Base-by-base conservation (phyloP, 2,329 filamentous ascomycete genomes). In the Lachnellula hyalina region DNA sequence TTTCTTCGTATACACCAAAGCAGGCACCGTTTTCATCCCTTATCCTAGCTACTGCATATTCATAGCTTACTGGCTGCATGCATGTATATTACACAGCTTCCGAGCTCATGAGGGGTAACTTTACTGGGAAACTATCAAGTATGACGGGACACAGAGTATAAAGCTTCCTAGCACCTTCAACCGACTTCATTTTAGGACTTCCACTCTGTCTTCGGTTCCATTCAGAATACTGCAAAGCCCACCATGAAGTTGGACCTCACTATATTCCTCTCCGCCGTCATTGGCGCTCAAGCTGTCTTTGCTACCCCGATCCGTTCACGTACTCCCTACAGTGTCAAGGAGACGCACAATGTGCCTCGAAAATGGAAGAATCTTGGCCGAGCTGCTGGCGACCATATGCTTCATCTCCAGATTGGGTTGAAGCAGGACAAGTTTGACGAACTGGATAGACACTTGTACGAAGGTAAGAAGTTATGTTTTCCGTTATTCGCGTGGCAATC, bases 361-460 rank as follows among this genome's bases (percentile, higher is more conserved):
- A 72, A 70, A 50, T 84, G 81, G 81, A 72, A 67, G 11, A 72
- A 72, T 51, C 63, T 76, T 50, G 73, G 73, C 21, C 68, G 73
- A 35, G 75, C 80, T 1, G 72, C 77, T 38, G 72, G 74, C 38
- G 68, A 72, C 28, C 74, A 79, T 56, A 68, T 72, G 25, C 74
- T 84, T 57, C 70, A 79, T 46, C 68, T 84, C 41, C 75, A 80
- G 47, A 83, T 84, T 63, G 81, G 77, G 34, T 65, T 84, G 58
- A 82, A 78, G 72, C 81, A 84, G 65, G 72, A 74, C 54, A 76
- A 77, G 35, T 80, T 82, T 54, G 73, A 74, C 8, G 75, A 78
- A 58, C 69, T 84, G 19, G 78, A 83, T 65, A 72, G 73, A 56
- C 79, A 82, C 61, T 71, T 84, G 5, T 72, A 75, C 53, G 74